Percentiles rank a stretch among this genome's conserved stretches.
Conservation (phyloP, 148 eudicot genomes). For the Spergularia marina region DNA sequence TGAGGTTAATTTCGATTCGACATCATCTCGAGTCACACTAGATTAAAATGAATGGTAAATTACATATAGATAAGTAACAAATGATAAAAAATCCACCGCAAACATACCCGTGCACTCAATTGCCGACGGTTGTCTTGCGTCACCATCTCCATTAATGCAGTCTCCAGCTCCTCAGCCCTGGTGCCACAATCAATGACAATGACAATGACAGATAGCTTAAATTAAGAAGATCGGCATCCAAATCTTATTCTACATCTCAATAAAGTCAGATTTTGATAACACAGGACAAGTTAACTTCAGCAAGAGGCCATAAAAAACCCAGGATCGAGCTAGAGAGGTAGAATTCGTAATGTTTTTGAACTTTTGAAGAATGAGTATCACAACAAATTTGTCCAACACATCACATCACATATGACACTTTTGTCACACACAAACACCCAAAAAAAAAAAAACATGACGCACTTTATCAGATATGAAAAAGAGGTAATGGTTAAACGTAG, state of each 20-base stretch:
- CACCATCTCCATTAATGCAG: constrained; percentile 97
- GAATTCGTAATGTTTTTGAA: neutral
- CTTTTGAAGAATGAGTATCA: neutral
- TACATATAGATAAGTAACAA: neutral
- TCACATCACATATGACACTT: no score
- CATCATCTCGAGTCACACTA: neutral
- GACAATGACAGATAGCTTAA: neutral
- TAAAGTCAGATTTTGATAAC: neutral
- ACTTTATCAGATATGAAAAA: no score
- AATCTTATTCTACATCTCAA: neutral
- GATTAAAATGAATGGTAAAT: neutral
- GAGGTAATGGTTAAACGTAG: no score
- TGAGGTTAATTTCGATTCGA: constrained; percentile 2
- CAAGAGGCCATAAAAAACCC: neutral
- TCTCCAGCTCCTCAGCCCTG: constrained; percentile 98
- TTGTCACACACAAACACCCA: no score
- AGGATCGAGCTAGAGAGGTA: neutral
- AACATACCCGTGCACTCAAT: constrained; percentile 77
- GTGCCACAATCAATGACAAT: constrained; percentile 11
- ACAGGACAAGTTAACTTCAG: neutral
- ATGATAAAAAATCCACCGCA: neutral
- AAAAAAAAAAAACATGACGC: no score
- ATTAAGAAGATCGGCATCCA: neutral
- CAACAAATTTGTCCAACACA: neutral
- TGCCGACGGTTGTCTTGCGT: constrained; percentile 95